These are phyloP conservation scores for Melanomma pulvis-pyrius DNA, from an alignment of 495 filamentous ascomycete genomes.

Conservation along the genomic window DNA sequence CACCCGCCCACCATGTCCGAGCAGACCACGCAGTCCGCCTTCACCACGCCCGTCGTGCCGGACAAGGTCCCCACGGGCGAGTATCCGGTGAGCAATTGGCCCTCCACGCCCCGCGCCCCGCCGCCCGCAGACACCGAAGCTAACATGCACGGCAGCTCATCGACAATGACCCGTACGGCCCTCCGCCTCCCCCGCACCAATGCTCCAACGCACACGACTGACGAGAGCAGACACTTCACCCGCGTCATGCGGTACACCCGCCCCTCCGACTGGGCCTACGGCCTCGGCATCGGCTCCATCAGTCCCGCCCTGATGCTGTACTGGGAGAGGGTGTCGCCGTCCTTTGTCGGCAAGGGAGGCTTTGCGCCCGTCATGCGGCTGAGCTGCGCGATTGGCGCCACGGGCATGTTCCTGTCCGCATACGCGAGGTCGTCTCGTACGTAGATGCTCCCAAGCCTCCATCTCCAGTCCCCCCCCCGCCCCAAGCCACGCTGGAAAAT, in stretches of 20 bases:
- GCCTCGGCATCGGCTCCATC: constrained; percentile 62
- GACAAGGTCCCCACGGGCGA: constrained; percentile 28
- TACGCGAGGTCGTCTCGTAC: constrained; percentile 74
- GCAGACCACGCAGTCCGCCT: not conserved
- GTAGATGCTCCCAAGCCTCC: constrained; percentile 28
- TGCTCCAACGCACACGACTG: constrained; percentile 34
- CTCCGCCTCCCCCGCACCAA: not conserved
- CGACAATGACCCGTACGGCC: constrained; percentile 90
- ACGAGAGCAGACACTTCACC: constrained; percentile 72
- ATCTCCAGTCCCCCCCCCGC: not conserved
- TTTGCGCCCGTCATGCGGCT: constrained; percentile 83
- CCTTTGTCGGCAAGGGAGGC: constrained; percentile 74
- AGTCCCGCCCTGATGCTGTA: constrained; percentile 72
- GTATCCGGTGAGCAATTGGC: constrained; percentile 35
- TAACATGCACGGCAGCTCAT: constrained; percentile 69
- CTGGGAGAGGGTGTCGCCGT: constrained; percentile 82
- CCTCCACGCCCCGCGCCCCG: not conserved
- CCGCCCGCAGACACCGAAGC: constrained; percentile 7
- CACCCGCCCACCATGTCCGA: constrained; percentile 27
- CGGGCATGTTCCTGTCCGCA: constrained; percentile 76
- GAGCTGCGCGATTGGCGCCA: constrained; percentile 65
- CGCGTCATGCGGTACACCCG: constrained; percentile 87
- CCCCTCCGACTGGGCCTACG: constrained; percentile 75
- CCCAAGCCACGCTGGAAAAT: not conserved
- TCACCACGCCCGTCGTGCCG: constrained; percentile 13